Conservation (phyloP, 2,329 filamentous ascomycete genomes). For the Neopestalotiopsis sp. region DNA sequence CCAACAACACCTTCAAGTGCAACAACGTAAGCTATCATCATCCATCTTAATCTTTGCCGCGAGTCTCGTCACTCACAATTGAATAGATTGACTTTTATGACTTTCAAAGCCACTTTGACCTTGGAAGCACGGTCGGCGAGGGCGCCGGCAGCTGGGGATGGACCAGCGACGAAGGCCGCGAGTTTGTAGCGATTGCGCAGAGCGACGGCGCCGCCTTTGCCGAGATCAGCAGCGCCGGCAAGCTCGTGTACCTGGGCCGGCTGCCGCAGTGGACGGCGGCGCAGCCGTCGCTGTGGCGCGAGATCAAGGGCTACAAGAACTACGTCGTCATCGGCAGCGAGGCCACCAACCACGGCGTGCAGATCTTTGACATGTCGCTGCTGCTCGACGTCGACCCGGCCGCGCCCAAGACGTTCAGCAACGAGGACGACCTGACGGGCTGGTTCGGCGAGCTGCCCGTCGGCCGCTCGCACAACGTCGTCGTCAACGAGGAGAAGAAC, state of each 20-base stretch:
- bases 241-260: slow-evolving; percentile 52
- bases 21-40: slow-evolving; percentile 38
- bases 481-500: slow-evolving; percentile 54
- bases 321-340: slow-evolving; percentile 46
- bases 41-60: background rate
- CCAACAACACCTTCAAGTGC: slow-evolving; percentile 54
- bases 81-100: slow-evolving; percentile 23
- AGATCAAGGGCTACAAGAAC: slow-evolving; percentile 45
- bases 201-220: slow-evolving; percentile 56
- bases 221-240: slow-evolving; percentile 50
- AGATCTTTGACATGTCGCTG: slow-evolving; percentile 68
- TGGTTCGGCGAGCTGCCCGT: slow-evolving; percentile 37
- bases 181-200: slow-evolving; percentile 55
- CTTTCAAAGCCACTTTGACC: slow-evolving; percentile 55
- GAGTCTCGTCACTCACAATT: background rate
- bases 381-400: slow-evolving; percentile 50
- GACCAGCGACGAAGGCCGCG: slow-evolving; percentile 48
- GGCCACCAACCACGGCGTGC: slow-evolving; percentile 58
- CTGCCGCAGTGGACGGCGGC: slow-evolving; percentile 45
- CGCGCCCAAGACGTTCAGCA: slow-evolving; percentile 40
- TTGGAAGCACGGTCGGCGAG: slow-evolving; percentile 38
- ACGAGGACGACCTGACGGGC: slow-evolving; percentile 40
- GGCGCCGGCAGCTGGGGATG: slow-evolving; percentile 30
- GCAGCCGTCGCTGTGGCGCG: slow-evolving; percentile 40
- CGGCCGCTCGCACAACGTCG: slow-evolving; percentile 58